A percentile compares a stretch with the other conserved stretches of the same genome.
These are phyloP conservation scores for Cladosporium phlei DNA, from an alignment of 2,329 filamentous ascomycete genomes.

Conservation along the genomic window DNA sequence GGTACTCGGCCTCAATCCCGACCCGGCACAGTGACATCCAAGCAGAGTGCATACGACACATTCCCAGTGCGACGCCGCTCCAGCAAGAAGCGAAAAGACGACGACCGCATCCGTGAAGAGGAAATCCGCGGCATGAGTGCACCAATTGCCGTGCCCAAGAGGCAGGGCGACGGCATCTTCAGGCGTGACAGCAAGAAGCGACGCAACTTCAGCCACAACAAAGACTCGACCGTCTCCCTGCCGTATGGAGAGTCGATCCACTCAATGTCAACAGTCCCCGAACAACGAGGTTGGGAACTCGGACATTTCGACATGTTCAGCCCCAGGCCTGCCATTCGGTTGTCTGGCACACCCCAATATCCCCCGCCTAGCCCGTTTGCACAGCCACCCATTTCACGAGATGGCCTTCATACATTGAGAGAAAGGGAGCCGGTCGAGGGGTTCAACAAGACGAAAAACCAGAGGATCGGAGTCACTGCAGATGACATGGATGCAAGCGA, in stretches of 20 bases:
- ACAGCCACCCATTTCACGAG: conserved; percentile 8
- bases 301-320: conserved; percentile 76
- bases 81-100: conserved; percentile 66
- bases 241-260: conserved; percentile 69
- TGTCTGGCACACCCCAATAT: conserved; percentile 61
- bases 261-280: conserved; percentile 71
- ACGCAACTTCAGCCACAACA: conserved; percentile 53
- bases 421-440: conserved; percentile 31
- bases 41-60: conserved; percentile 40
- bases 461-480: conserved; percentile 62
- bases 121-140: conserved; percentile 83
- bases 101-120: conserved; percentile 74
- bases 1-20: conserved; percentile 21
- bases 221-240: conserved; percentile 65
- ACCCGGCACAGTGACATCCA: conserved; percentile 33
- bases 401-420: conserved; percentile 19
- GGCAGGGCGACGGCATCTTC: conserved; percentile 46
- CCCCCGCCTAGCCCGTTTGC: conserved; percentile 34
- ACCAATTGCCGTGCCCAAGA: conserved; percentile 56
- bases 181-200: conserved; percentile 63
- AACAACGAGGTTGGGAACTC: conserved; percentile 72
- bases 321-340: conserved; percentile 77
- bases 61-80: conserved; percentile 62
- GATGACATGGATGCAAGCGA: conserved; percentile 81
- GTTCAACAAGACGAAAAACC: conserved; percentile 34